Conservation (phyloP, 805 yeast genomes). For the Zygoascus bituminiphila region DNA sequence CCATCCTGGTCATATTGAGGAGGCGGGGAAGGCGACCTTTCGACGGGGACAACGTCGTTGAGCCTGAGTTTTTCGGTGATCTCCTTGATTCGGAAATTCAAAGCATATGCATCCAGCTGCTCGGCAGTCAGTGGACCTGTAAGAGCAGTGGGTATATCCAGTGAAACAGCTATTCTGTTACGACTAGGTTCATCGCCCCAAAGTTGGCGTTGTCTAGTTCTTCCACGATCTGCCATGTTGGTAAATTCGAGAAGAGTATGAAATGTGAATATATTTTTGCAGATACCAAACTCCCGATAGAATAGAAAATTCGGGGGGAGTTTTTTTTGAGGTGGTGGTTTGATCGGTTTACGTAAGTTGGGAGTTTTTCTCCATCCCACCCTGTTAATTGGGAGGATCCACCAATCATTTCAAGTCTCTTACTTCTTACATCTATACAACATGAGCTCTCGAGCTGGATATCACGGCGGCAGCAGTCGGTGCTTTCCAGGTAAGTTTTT, state of each 20-base stretch:
- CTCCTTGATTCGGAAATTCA: slow-evolving; percentile 69
- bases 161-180: slow-evolving; percentile 23
- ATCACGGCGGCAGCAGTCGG: slow-evolving; percentile 39
- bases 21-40: slow-evolving; percentile 72
- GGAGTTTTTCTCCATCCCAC: background rate
- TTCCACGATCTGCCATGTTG: background rate
- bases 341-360: background rate
- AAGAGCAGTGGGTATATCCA: slow-evolving; percentile 34
- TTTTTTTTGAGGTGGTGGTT: background rate
- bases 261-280: background rate
- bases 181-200: slow-evolving; percentile 2
- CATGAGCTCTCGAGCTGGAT: slow-evolving; percentile 34
- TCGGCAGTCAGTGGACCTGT: slow-evolving; percentile 55
- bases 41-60: slow-evolving; percentile 42
- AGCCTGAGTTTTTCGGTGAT: slow-evolving; percentile 51
- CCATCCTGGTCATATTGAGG: slow-evolving; percentile 84
- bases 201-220: background rate
- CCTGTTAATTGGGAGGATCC: background rate
- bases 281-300: too few relatives aligned
- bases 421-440: slow-evolving; percentile 4
- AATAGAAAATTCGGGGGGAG: background rate
- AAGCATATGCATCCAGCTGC: slow-evolving; percentile 64
- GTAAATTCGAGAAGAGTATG: background rate
- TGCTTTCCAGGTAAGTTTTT: slow-evolving; percentile 37
- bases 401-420: slow-evolving; percentile 7